phyloP scores from a whole-genome alignment of 2,329 filamentous ascomycete species.

The Nakataea oryzae region DNA sequence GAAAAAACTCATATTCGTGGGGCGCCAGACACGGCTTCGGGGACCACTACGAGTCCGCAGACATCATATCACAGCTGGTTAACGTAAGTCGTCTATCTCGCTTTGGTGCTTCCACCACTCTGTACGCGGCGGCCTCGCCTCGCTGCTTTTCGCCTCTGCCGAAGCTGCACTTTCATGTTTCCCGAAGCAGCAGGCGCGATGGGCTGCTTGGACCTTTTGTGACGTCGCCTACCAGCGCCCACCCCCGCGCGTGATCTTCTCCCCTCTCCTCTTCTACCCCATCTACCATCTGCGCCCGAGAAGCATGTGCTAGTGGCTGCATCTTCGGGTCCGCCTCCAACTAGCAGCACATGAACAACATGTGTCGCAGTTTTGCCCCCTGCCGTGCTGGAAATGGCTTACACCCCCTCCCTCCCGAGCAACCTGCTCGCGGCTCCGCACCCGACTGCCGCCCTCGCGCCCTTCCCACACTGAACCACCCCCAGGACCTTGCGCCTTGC shows the following conservation, averaged over 20 bases:
- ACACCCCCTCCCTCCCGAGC: background rate
- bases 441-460: background rate
- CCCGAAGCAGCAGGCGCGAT: background rate
- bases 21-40: conserved; percentile 79
- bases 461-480: background rate
- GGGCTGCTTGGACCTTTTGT: background rate
- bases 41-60: conserved; percentile 81
- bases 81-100: conserved; percentile 45
- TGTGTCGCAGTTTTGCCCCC: background rate
- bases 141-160: background rate
- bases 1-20: conserved; percentile 38
- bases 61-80: conserved; percentile 75
- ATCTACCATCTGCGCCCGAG: background rate
- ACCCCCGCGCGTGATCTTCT: no score
- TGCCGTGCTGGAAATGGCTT: background rate
- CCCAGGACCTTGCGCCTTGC: background rate
- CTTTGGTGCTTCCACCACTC: conserved; percentile 1
- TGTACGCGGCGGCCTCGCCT: background rate
- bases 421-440: background rate
- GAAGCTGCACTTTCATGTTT: background rate
- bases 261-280: background rate
- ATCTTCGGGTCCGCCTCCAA: background rate
- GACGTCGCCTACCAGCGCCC: background rate
- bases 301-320: background rate
- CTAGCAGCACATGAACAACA: background rate